Evolutionary conservation across 192 early-diverging fungal genomes (phyloP).

Genomic region (Gorgonomyces haynaldii): DNA sequence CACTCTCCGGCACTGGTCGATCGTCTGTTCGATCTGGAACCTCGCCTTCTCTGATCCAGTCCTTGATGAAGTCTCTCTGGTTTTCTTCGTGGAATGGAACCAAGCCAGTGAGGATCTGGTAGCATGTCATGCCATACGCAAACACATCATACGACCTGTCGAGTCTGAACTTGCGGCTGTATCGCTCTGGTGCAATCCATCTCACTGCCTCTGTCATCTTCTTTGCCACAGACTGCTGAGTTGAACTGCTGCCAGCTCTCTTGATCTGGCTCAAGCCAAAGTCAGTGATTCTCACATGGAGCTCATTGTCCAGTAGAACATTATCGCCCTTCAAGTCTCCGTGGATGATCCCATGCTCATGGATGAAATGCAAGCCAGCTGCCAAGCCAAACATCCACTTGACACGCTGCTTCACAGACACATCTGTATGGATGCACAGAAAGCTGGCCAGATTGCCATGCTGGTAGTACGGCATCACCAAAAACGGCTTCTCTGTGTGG

Average conservation of each 20-base stretch:
- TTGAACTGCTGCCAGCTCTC: no score
- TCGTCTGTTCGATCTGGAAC: background rate
- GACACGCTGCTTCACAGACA: constrained; percentile 1
- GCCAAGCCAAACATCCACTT: constrained; percentile 21
- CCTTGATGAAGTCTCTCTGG: background rate
- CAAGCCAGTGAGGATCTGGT: background rate
- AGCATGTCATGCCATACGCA: constrained; percentile 10
- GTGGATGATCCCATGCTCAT: constrained; percentile 15
- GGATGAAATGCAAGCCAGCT: constrained; percentile 24
- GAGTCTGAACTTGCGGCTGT: no score
- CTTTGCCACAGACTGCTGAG: background rate
- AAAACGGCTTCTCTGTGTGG: constrained; percentile 22
- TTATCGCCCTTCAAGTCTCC: constrained; percentile 22
- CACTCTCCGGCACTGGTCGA: no score
- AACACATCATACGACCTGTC: no score
- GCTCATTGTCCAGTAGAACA: constrained; percentile 13
- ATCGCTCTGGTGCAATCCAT: constrained; percentile 24
- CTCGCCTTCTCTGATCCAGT: constrained; percentile 7
- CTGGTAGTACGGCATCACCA: constrained; percentile 26
- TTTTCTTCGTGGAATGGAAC: constrained; percentile 4
- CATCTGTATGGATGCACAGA: constrained; percentile 8
- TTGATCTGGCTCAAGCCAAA: constrained; percentile 8
- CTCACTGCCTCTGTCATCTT: constrained; percentile 4
- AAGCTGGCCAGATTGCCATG: constrained; percentile 17
- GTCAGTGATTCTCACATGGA: background rate